Base-by-base conservation (phyloP, 306 rosid genomes). In the Dryas alaskensis region DNA sequence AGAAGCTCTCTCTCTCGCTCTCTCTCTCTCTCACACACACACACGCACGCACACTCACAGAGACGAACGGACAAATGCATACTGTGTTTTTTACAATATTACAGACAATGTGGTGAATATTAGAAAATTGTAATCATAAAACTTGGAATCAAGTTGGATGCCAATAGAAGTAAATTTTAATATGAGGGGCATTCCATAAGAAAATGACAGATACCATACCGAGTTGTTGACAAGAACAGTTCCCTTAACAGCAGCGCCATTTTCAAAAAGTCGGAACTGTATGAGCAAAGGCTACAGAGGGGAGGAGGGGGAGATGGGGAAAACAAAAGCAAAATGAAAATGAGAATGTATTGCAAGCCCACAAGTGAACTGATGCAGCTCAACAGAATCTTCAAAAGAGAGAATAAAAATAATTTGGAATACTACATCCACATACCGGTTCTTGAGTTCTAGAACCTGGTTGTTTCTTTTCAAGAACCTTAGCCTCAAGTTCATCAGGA, bases 171-270 rank as follows among this genome's bases (percentile, higher is more conserved):
- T 10, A 8, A 48, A 25, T 42, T 8, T 10, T 25, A 60, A 27
- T 31, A 31, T 31, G 37, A 31, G 51, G 50, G 50, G 16, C 10
- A 8, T 67, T 67, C n/a, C 10, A 49, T 12, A 49, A 49, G 16
- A 25, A 50, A 68, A 39, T 53, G 48, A 51, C 13, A 16, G 47
- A 22, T 39, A 17, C 10, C 8, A 12, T 85, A 89, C 98, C 92
- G 73, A 79, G 80, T 70, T 83, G 68, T 92, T 90, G 72, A 90
- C 76, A 57, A 90, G 79, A 69, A 90, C 79, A 0, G 92, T 90
- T 53, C 98, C 98, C 80, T 92, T 92, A 2, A 87, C 79, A 64
- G 98, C 91, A 48, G 43, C 2, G 51, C 98, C 96, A 55, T 70
- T 79, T 86, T 90, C 74, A 74, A 76, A 92, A 66, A 92, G 81